Evolutionary conservation across 176 grass and related monocot genomes (phyloP).

Genomic region (Triticum urartu): DNA sequence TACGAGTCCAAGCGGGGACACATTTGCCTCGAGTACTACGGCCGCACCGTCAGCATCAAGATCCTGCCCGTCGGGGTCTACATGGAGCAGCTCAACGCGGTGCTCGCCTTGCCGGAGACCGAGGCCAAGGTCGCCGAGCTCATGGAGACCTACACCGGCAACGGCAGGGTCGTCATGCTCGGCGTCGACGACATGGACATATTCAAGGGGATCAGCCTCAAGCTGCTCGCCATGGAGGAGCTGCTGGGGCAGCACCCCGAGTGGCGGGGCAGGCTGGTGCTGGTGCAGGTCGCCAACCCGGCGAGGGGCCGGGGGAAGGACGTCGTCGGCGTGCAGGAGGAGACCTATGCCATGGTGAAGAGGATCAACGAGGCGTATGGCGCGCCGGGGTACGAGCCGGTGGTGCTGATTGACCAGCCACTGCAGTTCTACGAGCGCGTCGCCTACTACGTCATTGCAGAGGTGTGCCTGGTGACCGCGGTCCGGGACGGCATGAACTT

Average conservation of each 20-base stretch:
- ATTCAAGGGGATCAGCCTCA: slow-evolving; percentile 94
- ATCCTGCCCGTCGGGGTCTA: slow-evolving; percentile 84
- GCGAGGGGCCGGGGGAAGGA: slow-evolving; percentile 76
- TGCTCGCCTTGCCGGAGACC: slow-evolving; percentile 55
- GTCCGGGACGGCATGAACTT: slow-evolving; percentile 96
- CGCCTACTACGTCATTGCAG: slow-evolving; percentile 75
- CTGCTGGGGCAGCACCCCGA: slow-evolving; percentile 72
- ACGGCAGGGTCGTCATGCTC: slow-evolving; percentile 71
- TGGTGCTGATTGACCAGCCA: slow-evolving; percentile 75
- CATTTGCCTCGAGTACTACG: slow-evolving; percentile 90
- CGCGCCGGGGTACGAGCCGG: slow-evolving; percentile 56
- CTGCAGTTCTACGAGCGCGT: slow-evolving; percentile 83
- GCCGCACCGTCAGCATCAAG: slow-evolving; percentile 91
- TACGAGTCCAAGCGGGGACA: slow-evolving; percentile 90
- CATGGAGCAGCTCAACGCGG: slow-evolving; percentile 67
- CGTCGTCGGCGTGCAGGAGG: slow-evolving; percentile 74
- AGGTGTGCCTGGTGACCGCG: slow-evolving; percentile 87
- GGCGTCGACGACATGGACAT: slow-evolving; percentile 99
- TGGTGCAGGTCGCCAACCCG: slow-evolving; percentile 89
- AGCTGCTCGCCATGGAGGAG: slow-evolving; percentile 90
- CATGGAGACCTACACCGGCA: slow-evolving; percentile 53
- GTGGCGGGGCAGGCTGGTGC: slow-evolving; percentile 77
- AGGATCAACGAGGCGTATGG: slow-evolving; percentile 76
- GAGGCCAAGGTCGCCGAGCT: slow-evolving; percentile 70
- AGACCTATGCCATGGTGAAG: slow-evolving; percentile 55